Evolutionary conservation across 2,329 filamentous ascomycete genomes (phyloP), one percentile per base, ranked within the genome.

Genomic region (Xylariaceae sp.): DNA sequence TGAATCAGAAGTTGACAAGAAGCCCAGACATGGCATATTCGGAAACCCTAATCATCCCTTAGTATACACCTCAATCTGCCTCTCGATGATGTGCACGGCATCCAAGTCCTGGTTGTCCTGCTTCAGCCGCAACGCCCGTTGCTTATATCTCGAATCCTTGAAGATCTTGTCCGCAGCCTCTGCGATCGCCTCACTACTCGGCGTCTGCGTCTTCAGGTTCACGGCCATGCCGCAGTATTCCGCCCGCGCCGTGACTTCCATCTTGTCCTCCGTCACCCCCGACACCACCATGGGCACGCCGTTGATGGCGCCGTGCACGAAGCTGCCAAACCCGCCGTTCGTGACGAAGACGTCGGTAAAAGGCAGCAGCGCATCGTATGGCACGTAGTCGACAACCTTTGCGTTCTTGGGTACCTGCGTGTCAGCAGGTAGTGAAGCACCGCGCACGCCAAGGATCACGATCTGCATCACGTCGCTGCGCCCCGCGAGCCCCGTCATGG

Each of bases 341-440:
- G 38, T 40, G 16, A 53, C 41, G 24, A 51, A 46, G 17, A 48
- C 24, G 55, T 66, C 69, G 24, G 61, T 60, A 51, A 72, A 45
- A 1, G 66, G 64, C 1, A 77, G 57, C 1, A 75, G 43, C 0
- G 62, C 55, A 42, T 76, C 69, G 45, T 74, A 76, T 3, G 71
- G 63, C 3, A 77, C 53, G 48, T 71, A 74, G 51, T 75, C 70
- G 17, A 67, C 55, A 3, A 72, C 62, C 9, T 64, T 60, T 1
- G 64, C 60, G 47, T 76, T 76, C 1, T 42, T 19, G 0, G 72
- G 68, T 2, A 71, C 42, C 6, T 44, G 45, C 8, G n/a, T 34
- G 24, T 61, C 51, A 13, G 55, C 45, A 1, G 58, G 56, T 26
- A 61, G 52, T 4, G 44, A 43, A 1, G 58, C 55, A 4, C 60